Base-by-base conservation (phyloP, 768 basidiomycete genomes). In the Rhodotorula babjevae region DNA sequence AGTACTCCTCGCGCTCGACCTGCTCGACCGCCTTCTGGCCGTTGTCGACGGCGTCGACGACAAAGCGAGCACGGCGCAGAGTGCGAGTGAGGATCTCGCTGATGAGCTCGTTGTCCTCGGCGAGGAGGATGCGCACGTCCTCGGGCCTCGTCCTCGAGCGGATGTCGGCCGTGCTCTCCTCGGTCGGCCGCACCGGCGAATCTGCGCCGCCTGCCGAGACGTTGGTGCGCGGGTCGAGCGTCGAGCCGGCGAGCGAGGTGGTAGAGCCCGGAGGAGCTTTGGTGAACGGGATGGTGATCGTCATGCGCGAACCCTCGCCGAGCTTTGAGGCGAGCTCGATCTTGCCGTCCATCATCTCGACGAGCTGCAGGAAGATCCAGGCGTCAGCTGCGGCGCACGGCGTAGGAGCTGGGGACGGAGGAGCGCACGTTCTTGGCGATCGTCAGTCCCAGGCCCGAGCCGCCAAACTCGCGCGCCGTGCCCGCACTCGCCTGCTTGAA, bases 381-480 rank as follows among this genome's bases (percentile, higher is more conserved):
- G 23, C 1, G 52, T 44, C 27, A 47, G 27, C 7, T 12, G n/a
- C n/a, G n/a, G n/a, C n/a, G n/a, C n/a, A n/a, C n/a, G n/a, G n/a
- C n/a, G n/a, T n/a, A n/a, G n/a, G n/a, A n/a, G n/a, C n/a, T n/a
- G n/a, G n/a, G n/a, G n/a, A n/a, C n/a, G n/a, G n/a, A n/a, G n/a
- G n/a, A n/a, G n/a, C 66, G 53, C 33, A 74, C 72, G 42, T 68
- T 46, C 53, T 74, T 74, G 18, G 73, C 64, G 78, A 98, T 97
- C 18, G 94, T 95, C 58, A 96, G 84, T 18, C 94, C 94, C 5
- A 97, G 84, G 78, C 94, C 94, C 3, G 93, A 95, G 52, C 94
- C 94, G 74, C 94, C 94, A 76, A 94, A 96, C 84, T 95, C 27
- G 23, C 67, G 83, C 11, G 93, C 96, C 4, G 94, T 97, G 8